Conservation (phyloP, 2,329 filamentous ascomycete genomes). For the Claviceps humidiphila region DNA sequence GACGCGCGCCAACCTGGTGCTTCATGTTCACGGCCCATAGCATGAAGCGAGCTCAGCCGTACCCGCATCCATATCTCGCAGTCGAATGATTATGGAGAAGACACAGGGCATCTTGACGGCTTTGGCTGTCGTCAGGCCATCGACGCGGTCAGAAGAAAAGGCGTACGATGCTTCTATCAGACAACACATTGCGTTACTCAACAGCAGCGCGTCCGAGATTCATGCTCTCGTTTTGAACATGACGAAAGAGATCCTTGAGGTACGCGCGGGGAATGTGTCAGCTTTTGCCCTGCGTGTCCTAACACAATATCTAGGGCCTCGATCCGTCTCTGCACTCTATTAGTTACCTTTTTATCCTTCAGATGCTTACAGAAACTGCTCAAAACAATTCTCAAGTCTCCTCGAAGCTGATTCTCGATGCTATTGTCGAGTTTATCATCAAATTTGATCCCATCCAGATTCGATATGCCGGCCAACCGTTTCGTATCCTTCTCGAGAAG, state of each 20-base stretch:
- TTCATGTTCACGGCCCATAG: background rate
- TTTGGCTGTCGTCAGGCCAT: background rate
- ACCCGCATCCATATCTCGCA: background rate
- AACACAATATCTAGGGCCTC: slow-evolving; percentile 24
- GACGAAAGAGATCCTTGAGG: slow-evolving; percentile 28
- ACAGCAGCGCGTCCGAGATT: background rate
- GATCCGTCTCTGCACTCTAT: slow-evolving; percentile 36
- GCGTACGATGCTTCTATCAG: slow-evolving; percentile 3
- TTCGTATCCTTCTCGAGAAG: slow-evolving; percentile 31
- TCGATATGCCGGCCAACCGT: slow-evolving; percentile 32
- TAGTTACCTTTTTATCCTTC: slow-evolving; percentile 36
- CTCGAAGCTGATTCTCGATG: slow-evolving; percentile 23
- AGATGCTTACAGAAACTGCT: slow-evolving; percentile 19
- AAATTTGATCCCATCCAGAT: slow-evolving; percentile 38
- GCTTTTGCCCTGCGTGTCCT: background rate
- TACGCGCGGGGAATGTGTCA: slow-evolving; percentile 9
- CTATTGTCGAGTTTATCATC: slow-evolving; percentile 31
- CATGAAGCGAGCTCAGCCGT: background rate
- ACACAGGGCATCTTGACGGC: slow-evolving; percentile 1
- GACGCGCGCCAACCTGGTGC: too few relatives aligned
- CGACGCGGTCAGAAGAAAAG: background rate
- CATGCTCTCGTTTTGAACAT: slow-evolving; percentile 18
- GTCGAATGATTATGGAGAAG: slow-evolving; percentile 1
- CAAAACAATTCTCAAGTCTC: slow-evolving; percentile 17
- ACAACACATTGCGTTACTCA: slow-evolving; percentile 3